A percentile compares a stretch with the other conserved stretches of the same genome.
Conservation (phyloP, 2,329 filamentous ascomycete genomes). For the Penicillium palitans region DNA sequence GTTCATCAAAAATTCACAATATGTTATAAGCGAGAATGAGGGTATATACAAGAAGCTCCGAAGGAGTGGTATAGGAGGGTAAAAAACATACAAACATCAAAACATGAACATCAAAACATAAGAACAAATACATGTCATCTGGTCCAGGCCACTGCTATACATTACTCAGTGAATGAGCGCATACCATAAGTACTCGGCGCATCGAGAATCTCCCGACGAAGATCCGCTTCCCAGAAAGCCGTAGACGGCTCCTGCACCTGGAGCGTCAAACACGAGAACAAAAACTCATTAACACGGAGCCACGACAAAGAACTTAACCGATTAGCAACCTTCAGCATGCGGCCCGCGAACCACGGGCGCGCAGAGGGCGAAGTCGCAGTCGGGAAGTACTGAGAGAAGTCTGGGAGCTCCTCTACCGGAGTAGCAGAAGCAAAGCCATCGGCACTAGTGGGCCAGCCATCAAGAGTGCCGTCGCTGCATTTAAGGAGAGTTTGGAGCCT, state of each 20-base stretch:
- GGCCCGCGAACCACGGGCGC: conserved; percentile 43
- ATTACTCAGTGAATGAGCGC: conserved; percentile 21
- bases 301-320: conserved; percentile 36
- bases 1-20: neutral
- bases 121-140: neutral
- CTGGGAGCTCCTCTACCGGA: conserved; percentile 12
- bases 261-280: conserved; percentile 40
- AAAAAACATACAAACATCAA: neutral
- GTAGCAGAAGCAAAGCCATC: neutral
- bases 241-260: conserved; percentile 25
- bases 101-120: neutral
- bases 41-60: neutral
- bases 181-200: conserved; percentile 41
- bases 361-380: conserved; percentile 28
- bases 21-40: neutral
- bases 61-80: neutral
- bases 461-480: conserved; percentile 32
- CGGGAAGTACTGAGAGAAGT: conserved; percentile 33
- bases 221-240: conserved; percentile 32
- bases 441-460: neutral
- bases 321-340: conserved; percentile 44
- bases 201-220: conserved; percentile 40
- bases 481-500: conserved; percentile 42
- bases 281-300: conserved; percentile 38
- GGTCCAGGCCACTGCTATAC: neutral